Percentiles rank a stretch among this genome's conserved stretches.
Evolutionary conservation across 2,329 filamentous ascomycete genomes (phyloP).

Genomic region (Pezicula radicicola): DNA sequence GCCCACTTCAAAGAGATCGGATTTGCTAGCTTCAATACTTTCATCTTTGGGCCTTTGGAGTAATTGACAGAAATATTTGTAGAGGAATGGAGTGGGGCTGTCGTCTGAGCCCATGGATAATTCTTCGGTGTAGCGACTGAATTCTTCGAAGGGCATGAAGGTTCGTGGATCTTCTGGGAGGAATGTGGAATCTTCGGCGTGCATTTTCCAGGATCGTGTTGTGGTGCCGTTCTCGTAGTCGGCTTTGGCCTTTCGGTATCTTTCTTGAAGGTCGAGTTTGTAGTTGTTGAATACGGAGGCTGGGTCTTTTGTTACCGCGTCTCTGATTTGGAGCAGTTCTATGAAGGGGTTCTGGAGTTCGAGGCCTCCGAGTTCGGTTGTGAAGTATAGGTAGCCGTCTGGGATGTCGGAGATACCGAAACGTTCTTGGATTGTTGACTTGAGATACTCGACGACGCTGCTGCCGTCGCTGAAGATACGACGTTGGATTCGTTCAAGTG

Average conservation of each 20-base stretch:
- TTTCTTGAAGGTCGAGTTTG: conserved; percentile 29
- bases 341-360: conserved; percentile 40
- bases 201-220: conserved; percentile 4
- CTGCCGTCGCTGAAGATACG: conserved; percentile 39
- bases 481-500: conserved; percentile 48
- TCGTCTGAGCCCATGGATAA: conserved; percentile 19
- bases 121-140: conserved; percentile 30
- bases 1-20: conserved; percentile 13
- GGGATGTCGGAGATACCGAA: conserved; percentile 41
- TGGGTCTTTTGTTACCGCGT: conserved; percentile 21
- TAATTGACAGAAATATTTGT: conserved; percentile 25
- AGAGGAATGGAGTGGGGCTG: conserved; percentile 1
- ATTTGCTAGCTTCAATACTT: conserved; percentile 19
- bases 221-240: conserved; percentile 25
- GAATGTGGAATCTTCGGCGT: conserved; percentile 8
- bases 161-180: conserved; percentile 13
- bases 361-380: conserved; percentile 35
- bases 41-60: conserved; percentile 25
- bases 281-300: conserved; percentile 22
- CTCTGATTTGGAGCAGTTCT: conserved; percentile 24
- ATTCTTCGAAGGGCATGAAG: conserved; percentile 40
- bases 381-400: conserved; percentile 39
- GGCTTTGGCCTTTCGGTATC: conserved; percentile 30
- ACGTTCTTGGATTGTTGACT: conserved; percentile 42
- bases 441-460: conserved; percentile 45